These are phyloP conservation scores for Teratosphaeria destructans DNA, from an alignment of 2,329 filamentous ascomycete genomes.

Conservation along the genomic window DNA sequence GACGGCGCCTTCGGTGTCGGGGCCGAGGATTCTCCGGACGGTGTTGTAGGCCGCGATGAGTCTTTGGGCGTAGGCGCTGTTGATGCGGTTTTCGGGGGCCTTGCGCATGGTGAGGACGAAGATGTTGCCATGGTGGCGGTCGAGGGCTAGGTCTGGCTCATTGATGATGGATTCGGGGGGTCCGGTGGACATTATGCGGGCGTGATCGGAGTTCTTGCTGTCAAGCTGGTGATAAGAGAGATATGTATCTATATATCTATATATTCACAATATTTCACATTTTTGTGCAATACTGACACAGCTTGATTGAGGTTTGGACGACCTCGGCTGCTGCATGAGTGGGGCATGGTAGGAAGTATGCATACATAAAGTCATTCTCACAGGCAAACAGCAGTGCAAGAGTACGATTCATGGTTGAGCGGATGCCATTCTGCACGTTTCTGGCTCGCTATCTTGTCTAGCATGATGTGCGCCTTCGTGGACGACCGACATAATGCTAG, in stretches of 20 bases:
- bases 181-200: background rate
- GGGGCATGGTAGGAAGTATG: background rate
- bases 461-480: too few species aligned
- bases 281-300: background rate
- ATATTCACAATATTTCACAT: background rate
- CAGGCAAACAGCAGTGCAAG: too few species aligned
- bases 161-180: conserved; percentile 25
- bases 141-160: conserved; percentile 33
- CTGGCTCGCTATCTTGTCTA: too few species aligned
- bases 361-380: too few species aligned
- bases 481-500: too few species aligned
- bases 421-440: too few species aligned
- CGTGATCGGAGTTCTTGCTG: background rate
- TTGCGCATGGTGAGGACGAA: conserved; percentile 47
- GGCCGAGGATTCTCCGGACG: conserved; percentile 38
- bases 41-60: conserved; percentile 41
- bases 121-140: conserved; percentile 35
- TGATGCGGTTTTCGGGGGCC: conserved; percentile 44
- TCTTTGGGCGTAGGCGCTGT: conserved; percentile 41
- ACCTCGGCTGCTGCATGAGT: background rate
- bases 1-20: conserved; percentile 41
- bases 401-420: too few species aligned
- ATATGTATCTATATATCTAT: too few species aligned
- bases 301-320: background rate
- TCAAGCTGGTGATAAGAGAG: background rate